phyloP scores from a whole-genome alignment of 164 flowering plant species.

The Santalum album region DNA sequence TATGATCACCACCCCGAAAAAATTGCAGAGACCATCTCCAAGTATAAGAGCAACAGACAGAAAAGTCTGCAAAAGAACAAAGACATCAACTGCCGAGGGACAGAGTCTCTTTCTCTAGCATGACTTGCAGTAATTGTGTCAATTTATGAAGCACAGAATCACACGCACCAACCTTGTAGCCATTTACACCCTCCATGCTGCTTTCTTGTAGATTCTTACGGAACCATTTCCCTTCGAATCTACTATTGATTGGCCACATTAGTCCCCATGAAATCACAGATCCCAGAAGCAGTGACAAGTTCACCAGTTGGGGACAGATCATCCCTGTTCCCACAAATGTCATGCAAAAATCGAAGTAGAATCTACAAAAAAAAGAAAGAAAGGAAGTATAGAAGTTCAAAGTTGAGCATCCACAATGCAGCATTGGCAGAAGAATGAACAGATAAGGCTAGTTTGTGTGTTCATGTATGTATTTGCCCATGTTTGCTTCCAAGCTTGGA shows the following conservation, averaged over 20 bases:
- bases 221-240: constrained; percentile 47
- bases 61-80: constrained; percentile 33
- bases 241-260: constrained; percentile 50
- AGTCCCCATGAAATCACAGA: constrained; percentile 53
- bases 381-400: no score
- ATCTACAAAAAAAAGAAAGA: constrained; percentile 29
- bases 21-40: constrained; percentile 64
- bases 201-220: constrained; percentile 25
- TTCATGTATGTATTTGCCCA: no score
- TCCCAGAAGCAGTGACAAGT: constrained; percentile 54
- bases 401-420: no score
- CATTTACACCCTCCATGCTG: constrained; percentile 48
- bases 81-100: not conserved
- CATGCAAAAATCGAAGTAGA: constrained; percentile 52
- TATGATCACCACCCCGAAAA: constrained; percentile 27
- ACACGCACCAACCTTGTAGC: constrained; percentile 45
- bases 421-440: no score
- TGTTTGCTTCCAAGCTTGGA: constrained; percentile 50
- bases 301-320: constrained; percentile 57
- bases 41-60: constrained; percentile 47
- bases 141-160: not conserved
- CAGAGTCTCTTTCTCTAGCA: no score
- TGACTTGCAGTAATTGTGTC: no score
- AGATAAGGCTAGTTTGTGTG: no score
- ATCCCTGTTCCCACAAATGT: constrained; percentile 62